phyloP scores from a whole-genome alignment of 805 yeast genomes.

The Myxozyma neglecta region DNA sequence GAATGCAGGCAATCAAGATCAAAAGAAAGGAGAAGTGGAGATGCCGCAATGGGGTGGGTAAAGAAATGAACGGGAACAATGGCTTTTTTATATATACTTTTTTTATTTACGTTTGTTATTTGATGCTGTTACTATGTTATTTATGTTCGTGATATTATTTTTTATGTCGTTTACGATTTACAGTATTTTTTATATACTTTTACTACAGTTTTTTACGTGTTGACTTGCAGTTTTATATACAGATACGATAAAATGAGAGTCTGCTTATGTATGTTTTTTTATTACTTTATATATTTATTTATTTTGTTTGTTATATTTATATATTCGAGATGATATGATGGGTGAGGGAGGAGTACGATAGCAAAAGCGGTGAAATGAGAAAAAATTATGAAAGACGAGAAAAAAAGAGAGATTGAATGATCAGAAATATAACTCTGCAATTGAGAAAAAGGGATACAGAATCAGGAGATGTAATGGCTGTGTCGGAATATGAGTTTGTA shows the following conservation, averaged over 20 bases:
- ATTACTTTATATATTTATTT: neutral
- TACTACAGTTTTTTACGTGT: neutral
- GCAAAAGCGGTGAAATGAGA: too few relatives aligned
- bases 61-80: too few relatives aligned
- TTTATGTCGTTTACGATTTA: neutral
- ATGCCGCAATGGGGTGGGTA: too few relatives aligned
- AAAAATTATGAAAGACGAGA: neutral
- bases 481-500: too few relatives aligned
- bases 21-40: neutral
- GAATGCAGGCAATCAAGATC: neutral
- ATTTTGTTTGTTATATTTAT: neutral
- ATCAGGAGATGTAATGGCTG: too few relatives aligned
- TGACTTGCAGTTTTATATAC: neutral
- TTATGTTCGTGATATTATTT: neutral
- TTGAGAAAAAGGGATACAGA: too few relatives aligned
- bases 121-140: neutral
- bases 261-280: neutral
- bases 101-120: neutral
- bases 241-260: neutral
- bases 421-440: too few relatives aligned
- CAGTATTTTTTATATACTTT: neutral
- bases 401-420: neutral
- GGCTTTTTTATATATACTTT: neutral
- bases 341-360: too few relatives aligned
- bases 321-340: too few relatives aligned